Percentiles rank a stretch among this genome's conserved stretches.
Conservation (phyloP, 2,329 filamentous ascomycete species). For the Rhynchosporium secalis region DNA sequence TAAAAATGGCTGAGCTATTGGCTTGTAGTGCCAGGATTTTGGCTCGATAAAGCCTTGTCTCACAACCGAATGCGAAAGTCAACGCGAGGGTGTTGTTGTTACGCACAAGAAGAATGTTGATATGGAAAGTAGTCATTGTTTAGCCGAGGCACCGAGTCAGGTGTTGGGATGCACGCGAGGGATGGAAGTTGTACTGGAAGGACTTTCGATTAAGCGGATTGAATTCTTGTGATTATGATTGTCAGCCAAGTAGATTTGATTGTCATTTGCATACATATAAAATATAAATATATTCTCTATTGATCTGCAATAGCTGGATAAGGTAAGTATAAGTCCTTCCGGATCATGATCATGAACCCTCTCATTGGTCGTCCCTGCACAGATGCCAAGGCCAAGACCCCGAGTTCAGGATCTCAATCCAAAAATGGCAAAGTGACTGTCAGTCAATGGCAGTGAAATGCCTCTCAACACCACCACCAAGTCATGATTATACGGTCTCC, state of each 20-base stretch:
- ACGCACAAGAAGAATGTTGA: not conserved
- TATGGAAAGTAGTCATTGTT: slow-evolving; percentile 4
- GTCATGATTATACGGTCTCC: slow-evolving; percentile 39
- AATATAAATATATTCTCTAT: too few species aligned
- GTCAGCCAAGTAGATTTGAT: too few species aligned
- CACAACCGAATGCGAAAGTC: not conserved
- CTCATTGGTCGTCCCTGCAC: too few species aligned
- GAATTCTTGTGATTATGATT: too few species aligned
- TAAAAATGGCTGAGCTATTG: not conserved
- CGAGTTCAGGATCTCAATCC: slow-evolving; percentile 9
- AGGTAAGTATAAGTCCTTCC: too few species aligned
- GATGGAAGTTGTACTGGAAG: not conserved
- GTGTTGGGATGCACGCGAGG: not conserved
- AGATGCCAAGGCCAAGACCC: too few species aligned
- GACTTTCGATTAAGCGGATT: not conserved
- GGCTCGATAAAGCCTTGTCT: not conserved
- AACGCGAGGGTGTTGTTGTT: not conserved
- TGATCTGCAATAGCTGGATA: too few species aligned
- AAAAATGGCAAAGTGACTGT: slow-evolving; percentile 1
- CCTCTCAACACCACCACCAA: slow-evolving; percentile 25
- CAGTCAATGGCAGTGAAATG: slow-evolving; percentile 19
- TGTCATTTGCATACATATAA: too few species aligned
- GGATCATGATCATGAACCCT: not conserved
- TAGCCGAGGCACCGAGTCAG: slow-evolving; percentile 1
- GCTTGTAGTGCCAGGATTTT: not conserved